Evolutionary conservation across 2,329 filamentous ascomycete genomes (phyloP), one percentile per base, ranked within the genome.

Genomic region (Sporothrix pseudoabietina): DNA sequence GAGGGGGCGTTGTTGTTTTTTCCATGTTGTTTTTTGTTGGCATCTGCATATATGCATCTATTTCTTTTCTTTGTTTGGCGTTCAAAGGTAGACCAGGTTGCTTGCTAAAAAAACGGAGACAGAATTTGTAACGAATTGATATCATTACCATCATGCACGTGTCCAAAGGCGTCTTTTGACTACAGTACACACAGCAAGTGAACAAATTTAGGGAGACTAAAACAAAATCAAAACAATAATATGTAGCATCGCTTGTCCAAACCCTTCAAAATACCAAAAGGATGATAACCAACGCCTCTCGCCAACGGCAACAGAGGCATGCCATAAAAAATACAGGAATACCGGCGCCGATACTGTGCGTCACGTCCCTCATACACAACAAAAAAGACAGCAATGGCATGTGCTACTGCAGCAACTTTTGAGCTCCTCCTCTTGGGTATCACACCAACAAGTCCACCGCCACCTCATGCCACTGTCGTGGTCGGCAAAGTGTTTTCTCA

Each of bases 401-500:
- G 14, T 35, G 8, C 26, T 12, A 35, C 44, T 12, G 3, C 16
- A 12, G 44, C 44, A n/a, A 4, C 47, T 52, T 52, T 52, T 52
- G 9, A 52, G 35, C 5, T 55, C 66, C 47, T 69, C 22, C 71
- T 63, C 65, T 26, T 69, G 65, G 71, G 71, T 73, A 73, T 73
- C 71, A 63, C 55, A 54, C 47, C 66, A 49, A n/a, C 26, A 3
- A 22, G 9, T 52, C 19, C 8, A 16, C 66, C 26, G 22, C 47
- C n/a, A 5, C 63, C 16, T n/a, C 4, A 26, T 52, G 22, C 2
- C 35, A 9, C 55, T 16, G 35, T 10, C n/a, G 19, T 19, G 10
- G 39, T 16, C 32, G 16, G 32, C 49, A 32, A 16, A 10, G 7
- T 3, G 35, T 8, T 61, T 10, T 8, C 35, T 35, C 12, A 30